These are phyloP conservation scores for Yamadazyma membranifaciens DNA, from an alignment of 1,139 yeast genomes.

Conservation along the genomic window DNA sequence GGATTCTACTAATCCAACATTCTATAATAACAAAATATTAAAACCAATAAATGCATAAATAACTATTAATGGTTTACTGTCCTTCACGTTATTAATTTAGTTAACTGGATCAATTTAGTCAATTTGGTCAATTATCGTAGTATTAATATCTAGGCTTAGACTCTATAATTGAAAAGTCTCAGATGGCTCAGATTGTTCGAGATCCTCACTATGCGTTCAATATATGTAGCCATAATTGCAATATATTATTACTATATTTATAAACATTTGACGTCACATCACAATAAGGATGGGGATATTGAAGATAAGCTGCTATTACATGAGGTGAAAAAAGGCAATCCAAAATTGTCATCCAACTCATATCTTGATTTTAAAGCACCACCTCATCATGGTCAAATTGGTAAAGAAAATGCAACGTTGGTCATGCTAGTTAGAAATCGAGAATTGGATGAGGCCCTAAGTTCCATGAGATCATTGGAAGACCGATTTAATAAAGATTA, in stretches of 20 bases:
- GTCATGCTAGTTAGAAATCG: constrained; percentile 46
- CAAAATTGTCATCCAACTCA: constrained; percentile 45
- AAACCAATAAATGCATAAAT: too few species aligned
- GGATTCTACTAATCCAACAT: too few species aligned
- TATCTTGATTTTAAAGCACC: constrained; percentile 31
- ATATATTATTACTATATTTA: constrained; percentile 16
- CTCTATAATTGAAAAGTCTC: neutral
- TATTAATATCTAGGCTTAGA: constrained; percentile 7
- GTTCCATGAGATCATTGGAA: constrained; percentile 44
- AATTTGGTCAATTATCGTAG: too few species aligned
- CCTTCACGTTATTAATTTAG: too few species aligned
- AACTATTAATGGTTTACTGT: too few species aligned
- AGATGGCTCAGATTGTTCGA: too few species aligned
- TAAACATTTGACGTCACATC: neutral
- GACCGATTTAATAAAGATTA: constrained; percentile 47
- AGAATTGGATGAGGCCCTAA: constrained; percentile 41
- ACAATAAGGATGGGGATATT: neutral
- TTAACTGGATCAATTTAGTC: too few species aligned
- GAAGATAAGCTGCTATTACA: neutral
- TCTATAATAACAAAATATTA: too few species aligned
- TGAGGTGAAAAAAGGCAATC: constrained; percentile 11
- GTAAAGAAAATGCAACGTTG: constrained; percentile 50
- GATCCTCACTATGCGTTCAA: constrained; percentile 3
- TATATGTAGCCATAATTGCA: constrained; percentile 12
- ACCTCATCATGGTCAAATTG: constrained; percentile 35